Evolutionary conservation across 805 yeast species (phyloP).

Genomic region (Metschnikowia rubicola): DNA sequence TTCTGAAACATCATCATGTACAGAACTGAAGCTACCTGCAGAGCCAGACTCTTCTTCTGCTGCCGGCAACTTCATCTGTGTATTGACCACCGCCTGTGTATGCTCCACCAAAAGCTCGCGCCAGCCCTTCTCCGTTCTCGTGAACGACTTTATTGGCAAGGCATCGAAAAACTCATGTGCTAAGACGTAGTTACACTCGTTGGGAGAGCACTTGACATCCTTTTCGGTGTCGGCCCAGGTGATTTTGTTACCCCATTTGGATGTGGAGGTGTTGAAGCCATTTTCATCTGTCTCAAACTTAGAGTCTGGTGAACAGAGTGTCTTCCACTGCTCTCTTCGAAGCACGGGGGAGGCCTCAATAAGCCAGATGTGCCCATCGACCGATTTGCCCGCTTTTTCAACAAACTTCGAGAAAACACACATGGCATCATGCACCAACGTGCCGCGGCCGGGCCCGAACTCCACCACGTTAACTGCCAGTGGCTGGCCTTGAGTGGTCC

Average conservation of each 20-base stretch:
- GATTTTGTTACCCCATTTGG: conserved; percentile 52
- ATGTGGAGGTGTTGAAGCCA: conserved; percentile 35
- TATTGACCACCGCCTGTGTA: conserved; percentile 33
- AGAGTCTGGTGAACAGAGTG: conserved; percentile 39
- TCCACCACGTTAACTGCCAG: conserved; percentile 56
- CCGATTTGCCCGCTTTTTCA: conserved; percentile 18
- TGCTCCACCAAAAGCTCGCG: conserved; percentile 70
- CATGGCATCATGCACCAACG: conserved; percentile 66
- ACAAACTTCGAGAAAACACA: conserved; percentile 43
- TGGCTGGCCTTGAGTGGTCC: conserved; percentile 57
- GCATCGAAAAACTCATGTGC: conserved; percentile 92
- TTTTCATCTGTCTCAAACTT: conserved; percentile 13
- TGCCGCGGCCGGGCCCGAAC: conserved; percentile 85
- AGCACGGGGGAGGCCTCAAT: conserved; percentile 73
- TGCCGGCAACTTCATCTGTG: conserved; percentile 27
- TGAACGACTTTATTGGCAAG: conserved; percentile 69
- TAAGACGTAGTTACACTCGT: conserved; percentile 55
- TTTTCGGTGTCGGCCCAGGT: conserved; percentile 61
- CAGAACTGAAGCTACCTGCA: conserved; percentile 7
- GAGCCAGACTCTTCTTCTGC: conserved; percentile 8
- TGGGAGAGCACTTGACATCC: conserved; percentile 31
- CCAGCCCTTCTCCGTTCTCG: conserved; percentile 68
- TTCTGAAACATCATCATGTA: not conserved
- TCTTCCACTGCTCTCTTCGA: conserved; percentile 50
- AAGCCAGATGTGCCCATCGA: conserved; percentile 45